Conservation (phyloP, 345 rosid species). For the Microthlaspi erraticum region DNA sequence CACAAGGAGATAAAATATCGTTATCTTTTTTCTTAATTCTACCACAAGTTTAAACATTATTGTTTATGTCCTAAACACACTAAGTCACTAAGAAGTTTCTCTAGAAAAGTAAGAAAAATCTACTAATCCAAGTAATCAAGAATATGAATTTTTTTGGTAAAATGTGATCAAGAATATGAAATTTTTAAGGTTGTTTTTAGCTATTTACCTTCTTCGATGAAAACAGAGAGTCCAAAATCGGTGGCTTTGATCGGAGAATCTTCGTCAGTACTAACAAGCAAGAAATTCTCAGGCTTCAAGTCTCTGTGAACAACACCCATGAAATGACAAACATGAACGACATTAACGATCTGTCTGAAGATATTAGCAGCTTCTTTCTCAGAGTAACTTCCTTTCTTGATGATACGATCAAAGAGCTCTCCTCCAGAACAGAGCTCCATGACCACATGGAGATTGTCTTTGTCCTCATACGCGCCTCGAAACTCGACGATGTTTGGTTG, state of each 20-base stretch:
- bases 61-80: conserved; percentile 35
- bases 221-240: conserved; percentile 89
- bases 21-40: conserved; percentile 23
- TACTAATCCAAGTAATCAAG: no score
- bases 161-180: no score
- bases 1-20: conserved; percentile 38
- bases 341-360: conserved; percentile 76
- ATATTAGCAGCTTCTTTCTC: conserved; percentile 82
- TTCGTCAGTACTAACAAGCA: conserved; percentile 59
- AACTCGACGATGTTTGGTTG: conserved; percentile 92
- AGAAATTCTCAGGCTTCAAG: conserved; percentile 95
- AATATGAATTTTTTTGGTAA: no score
- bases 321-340: conserved; percentile 89
- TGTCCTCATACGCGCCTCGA: conserved; percentile 80
- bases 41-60: conserved; percentile 10
- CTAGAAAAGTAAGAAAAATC: not conserved
- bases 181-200: no score
- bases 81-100: not conserved
- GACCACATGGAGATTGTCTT: conserved; percentile 63
- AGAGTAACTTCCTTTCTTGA: conserved; percentile 69
- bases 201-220: conserved; percentile 77
- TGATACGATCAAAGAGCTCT: conserved; percentile 89
- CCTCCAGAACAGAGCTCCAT: conserved; percentile 98
- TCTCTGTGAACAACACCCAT: conserved; percentile 96
- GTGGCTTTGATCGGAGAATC: conserved; percentile 72